A percentile compares a stretch with the other conserved stretches of the same genome.
Conservation (phyloP, 345 rosid species). For the Conringia planisiliqua region DNA sequence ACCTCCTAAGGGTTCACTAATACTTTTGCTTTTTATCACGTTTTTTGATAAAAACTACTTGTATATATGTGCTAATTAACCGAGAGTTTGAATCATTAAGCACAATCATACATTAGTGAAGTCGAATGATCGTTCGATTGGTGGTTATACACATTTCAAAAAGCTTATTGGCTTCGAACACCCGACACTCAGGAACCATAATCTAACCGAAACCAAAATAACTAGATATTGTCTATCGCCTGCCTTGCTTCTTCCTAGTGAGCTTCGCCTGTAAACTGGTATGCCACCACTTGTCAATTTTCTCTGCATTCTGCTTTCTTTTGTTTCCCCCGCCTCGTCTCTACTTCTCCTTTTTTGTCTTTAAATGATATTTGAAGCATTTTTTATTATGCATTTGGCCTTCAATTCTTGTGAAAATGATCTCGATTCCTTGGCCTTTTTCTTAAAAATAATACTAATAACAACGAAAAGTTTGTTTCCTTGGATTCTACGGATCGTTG, state of each 20-base stretch:
- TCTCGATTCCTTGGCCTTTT: too few relatives aligned
- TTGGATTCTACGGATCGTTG: neutral
- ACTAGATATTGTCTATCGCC: neutral
- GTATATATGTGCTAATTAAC: neutral
- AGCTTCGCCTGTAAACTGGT: neutral
- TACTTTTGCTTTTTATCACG: neutral
- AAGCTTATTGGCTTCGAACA: neutral
- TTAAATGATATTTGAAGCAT: neutral
- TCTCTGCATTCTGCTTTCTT: neutral
- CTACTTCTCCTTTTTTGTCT: neutral
- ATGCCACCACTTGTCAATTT: neutral
- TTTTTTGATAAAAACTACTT: neutral
- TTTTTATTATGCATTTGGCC: neutral
- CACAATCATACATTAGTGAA: neutral
- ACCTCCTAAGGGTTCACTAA: slow-evolving; percentile 32
- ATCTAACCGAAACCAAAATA: neutral
- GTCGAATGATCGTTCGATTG: slow-evolving; percentile 30
- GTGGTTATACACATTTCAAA: neutral
- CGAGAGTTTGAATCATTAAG: neutral
- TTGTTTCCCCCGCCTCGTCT: neutral
- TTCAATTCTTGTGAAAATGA: neutral
- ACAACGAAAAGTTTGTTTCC: neutral
- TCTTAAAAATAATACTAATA: too few relatives aligned
- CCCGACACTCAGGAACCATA: too few relatives aligned
- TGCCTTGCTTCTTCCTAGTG: neutral